A percentile compares a stretch with the other conserved stretches of the same genome.
Conservation (phyloP, 2,329 filamentous ascomycete genomes). For the Alternaria tenuissima region DNA sequence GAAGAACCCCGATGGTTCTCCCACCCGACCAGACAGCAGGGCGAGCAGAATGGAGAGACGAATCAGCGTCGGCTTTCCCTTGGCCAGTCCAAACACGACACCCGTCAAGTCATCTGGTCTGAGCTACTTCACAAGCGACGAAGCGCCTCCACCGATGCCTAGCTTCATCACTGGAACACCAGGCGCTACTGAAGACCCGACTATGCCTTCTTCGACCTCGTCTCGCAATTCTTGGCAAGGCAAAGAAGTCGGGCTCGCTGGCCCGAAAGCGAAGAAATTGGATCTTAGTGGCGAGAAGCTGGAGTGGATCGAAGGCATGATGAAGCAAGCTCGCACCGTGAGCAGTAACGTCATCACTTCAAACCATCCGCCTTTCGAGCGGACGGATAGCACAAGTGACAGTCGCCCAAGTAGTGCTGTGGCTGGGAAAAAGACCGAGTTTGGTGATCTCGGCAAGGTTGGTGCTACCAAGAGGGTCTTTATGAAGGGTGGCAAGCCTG, state of each 20-base stretch:
- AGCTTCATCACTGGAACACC: constrained; percentile 38
- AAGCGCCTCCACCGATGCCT: constrained; percentile 36
- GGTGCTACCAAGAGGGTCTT: constrained; percentile 78
- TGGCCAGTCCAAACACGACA: constrained; percentile 38
- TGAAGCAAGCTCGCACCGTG: constrained; percentile 77
- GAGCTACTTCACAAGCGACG: constrained; percentile 24
- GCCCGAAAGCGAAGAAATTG: constrained; percentile 70
- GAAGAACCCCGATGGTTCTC: constrained; percentile 35
- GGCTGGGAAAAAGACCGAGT: constrained; percentile 50
- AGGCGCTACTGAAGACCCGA: constrained; percentile 35
- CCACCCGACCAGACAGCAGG: constrained; percentile 39
- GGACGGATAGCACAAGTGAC: constrained; percentile 38
- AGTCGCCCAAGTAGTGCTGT: constrained; percentile 25
- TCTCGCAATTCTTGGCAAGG: constrained; percentile 49
- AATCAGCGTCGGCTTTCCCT: constrained; percentile 32
- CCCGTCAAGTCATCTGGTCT: constrained; percentile 34
- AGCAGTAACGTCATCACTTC: constrained; percentile 62
- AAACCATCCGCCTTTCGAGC: constrained; percentile 29
- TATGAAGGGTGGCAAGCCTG: constrained; percentile 52
- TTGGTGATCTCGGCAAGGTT: constrained; percentile 75
- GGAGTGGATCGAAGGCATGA: constrained; percentile 84
- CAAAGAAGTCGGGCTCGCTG: constrained; percentile 70
- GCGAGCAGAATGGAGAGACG: constrained; percentile 37
- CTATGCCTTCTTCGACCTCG: constrained; percentile 37
- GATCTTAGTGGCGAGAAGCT: constrained; percentile 74